These are phyloP conservation scores for Phytophthora sp. DNA, from an alignment of 352 stramenopile genomes.

Conservation along the genomic window DNA sequence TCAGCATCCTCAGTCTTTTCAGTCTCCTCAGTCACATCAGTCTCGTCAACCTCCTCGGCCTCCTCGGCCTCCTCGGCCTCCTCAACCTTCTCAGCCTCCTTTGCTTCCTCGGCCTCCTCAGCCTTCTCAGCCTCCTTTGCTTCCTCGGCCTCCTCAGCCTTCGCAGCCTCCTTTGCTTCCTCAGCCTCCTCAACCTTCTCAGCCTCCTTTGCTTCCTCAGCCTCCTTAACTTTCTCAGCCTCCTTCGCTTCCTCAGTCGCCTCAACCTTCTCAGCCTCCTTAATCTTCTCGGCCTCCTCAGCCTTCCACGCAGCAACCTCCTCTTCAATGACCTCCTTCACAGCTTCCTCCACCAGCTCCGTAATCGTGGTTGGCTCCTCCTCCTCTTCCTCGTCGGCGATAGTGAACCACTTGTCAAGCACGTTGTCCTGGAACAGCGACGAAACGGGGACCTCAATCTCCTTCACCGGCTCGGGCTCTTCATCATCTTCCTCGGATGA, in stretches of 20 bases:
- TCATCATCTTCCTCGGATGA: conserved; percentile 54
- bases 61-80: too few species aligned
- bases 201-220: conserved; percentile 20
- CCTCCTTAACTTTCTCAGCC: conserved; percentile 19
- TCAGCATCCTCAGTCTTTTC: conserved; percentile 15
- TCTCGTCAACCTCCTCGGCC: too few species aligned
- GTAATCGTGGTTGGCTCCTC: conserved; percentile 44
- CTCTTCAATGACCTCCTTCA: conserved; percentile 29
- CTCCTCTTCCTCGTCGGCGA: conserved; percentile 53
- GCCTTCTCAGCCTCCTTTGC: conserved; percentile 21
- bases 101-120: too few species aligned
- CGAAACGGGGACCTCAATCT: conserved; percentile 80
- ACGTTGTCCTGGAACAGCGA: conserved; percentile 68
- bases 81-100: too few species aligned
- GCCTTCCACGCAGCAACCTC: conserved; percentile 20
- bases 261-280: conserved; percentile 27
- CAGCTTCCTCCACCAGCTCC: conserved; percentile 35
- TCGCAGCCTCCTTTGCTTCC: conserved; percentile 24
- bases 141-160: conserved; percentile 23
- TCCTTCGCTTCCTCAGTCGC: conserved; percentile 20
- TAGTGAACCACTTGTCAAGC: conserved; percentile 78
- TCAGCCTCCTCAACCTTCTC: conserved; percentile 22
- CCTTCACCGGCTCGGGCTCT: conserved; percentile 67
- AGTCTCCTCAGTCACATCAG: conserved; percentile 1
- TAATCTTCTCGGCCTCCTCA: conserved; percentile 17